phyloP scores from a whole-genome alignment of 352 stramenopile genomes.

The Phytophthora fragariaefolia region DNA sequence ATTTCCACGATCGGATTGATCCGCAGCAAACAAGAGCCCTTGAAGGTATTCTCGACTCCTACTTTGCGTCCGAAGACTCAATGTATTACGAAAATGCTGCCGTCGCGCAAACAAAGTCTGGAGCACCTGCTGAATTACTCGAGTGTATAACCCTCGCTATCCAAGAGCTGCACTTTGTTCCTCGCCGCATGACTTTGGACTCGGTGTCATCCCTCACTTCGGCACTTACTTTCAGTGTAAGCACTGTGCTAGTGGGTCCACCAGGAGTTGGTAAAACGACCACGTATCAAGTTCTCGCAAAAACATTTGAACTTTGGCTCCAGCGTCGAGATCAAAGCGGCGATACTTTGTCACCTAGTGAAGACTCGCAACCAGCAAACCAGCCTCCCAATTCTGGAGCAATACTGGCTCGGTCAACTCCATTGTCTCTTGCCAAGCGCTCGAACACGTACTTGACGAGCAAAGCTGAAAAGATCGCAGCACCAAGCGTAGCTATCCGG shows the following conservation, averaged over 20 bases:
- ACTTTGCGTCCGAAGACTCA: background rate
- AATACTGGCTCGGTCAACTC: background rate
- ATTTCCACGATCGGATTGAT: conserved; percentile 31
- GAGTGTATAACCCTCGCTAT: conserved; percentile 7
- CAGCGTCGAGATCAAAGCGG: conserved; percentile 1
- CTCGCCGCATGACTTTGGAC: conserved; percentile 31
- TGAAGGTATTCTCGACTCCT: conserved; percentile 1
- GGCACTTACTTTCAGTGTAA: conserved; percentile 21
- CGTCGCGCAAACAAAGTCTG: background rate
- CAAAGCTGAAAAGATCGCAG: background rate
- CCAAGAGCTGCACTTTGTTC: conserved; percentile 30
- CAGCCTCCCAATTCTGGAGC: background rate
- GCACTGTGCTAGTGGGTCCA: conserved; percentile 34
- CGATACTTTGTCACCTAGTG: background rate
- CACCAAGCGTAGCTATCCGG: conserved; percentile 15
- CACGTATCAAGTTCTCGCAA: conserved; percentile 43
- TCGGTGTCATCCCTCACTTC: conserved; percentile 18
- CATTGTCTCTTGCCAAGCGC: conserved; percentile 4
- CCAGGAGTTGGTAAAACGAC: conserved; percentile 50
- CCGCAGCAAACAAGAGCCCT: conserved; percentile 10
- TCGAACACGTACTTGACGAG: conserved; percentile 14
- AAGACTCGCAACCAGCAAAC: background rate
- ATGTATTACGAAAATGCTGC: background rate
- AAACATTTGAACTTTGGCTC: conserved; percentile 28
- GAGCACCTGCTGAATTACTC: background rate